Conservation (phyloP, 169 alveolate genomes). For the Cryptosporidium meleagridis region DNA sequence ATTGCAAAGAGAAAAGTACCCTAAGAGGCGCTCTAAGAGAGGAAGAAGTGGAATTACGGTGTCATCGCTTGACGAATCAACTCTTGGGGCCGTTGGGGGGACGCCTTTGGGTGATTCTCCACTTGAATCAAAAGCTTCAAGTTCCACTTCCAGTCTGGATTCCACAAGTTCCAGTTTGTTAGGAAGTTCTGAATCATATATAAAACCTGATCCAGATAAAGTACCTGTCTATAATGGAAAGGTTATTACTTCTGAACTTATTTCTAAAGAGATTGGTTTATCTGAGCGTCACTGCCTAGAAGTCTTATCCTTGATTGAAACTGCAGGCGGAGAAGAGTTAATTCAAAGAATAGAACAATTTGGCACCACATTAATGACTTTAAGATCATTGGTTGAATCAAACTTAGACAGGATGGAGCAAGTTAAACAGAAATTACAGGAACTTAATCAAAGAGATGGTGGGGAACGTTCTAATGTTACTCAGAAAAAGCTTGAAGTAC, state of each 20-base stretch:
- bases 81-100: slow-evolving; percentile 4
- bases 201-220: not conserved
- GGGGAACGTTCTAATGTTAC: too few species aligned
- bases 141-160: not conserved
- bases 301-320: not conserved
- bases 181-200: not conserved
- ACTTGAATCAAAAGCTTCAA: too few species aligned
- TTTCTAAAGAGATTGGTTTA: not conserved
- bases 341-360: too few species aligned
- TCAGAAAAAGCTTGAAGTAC: too few species aligned
- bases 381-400: too few species aligned
- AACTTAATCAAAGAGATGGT: too few species aligned
- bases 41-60: not conserved
- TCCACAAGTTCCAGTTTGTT: not conserved
- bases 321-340: too few species aligned
- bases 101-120: not conserved
- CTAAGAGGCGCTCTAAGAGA: not conserved
- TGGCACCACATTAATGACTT: too few species aligned
- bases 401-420: too few species aligned
- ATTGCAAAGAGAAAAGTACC: not conserved
- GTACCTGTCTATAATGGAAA: not conserved
- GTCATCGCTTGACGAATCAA: not conserved
- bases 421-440: too few species aligned
- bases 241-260: not conserved
- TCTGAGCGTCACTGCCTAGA: too few species aligned